phyloP scores from a whole-genome alignment of 495 filamentous ascomycete species.

The Aspergillus biplanus region DNA sequence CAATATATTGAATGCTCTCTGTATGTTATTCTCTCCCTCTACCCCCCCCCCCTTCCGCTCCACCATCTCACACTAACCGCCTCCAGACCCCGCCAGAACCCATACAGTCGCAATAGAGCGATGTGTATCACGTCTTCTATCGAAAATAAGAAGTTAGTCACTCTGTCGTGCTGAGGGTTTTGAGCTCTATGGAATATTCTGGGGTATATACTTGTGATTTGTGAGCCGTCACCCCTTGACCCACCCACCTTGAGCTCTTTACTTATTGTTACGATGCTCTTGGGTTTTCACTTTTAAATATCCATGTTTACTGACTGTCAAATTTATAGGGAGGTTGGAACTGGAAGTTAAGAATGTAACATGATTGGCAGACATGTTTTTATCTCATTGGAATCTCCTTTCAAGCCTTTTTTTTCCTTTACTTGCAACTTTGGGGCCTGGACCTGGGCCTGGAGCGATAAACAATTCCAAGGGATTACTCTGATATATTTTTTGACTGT shows the following conservation, averaged over 20 bases:
- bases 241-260: constrained; percentile 1
- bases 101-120: too few relatives aligned
- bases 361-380: constrained; percentile 17
- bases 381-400: constrained; percentile 11
- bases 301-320: constrained; percentile 28
- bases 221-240: constrained; percentile 38
- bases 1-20: too few relatives aligned
- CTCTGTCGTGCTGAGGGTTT: neutral
- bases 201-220: constrained; percentile 60
- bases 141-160: too few relatives aligned
- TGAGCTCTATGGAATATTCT: neutral
- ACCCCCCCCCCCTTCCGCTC: too few relatives aligned
- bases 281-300: neutral
- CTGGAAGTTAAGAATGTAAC: constrained; percentile 62
- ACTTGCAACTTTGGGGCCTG: constrained; percentile 13
- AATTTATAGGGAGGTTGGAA: constrained; percentile 65
- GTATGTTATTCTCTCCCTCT: too few relatives aligned
- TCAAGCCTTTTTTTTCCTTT: constrained; percentile 7
- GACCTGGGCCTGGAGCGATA: constrained; percentile 52
- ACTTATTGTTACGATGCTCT: neutral
- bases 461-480: constrained; percentile 40
- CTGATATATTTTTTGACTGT: constrained; percentile 49
- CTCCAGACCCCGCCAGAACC: too few relatives aligned
- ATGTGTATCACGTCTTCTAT: too few relatives aligned
- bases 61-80: too few relatives aligned